A percentile compares a stretch with the other conserved stretches of the same genome.
phyloP scores from a whole-genome alignment of 495 filamentous ascomycete genomes.

The Aspergillus olivimuriae region DNA sequence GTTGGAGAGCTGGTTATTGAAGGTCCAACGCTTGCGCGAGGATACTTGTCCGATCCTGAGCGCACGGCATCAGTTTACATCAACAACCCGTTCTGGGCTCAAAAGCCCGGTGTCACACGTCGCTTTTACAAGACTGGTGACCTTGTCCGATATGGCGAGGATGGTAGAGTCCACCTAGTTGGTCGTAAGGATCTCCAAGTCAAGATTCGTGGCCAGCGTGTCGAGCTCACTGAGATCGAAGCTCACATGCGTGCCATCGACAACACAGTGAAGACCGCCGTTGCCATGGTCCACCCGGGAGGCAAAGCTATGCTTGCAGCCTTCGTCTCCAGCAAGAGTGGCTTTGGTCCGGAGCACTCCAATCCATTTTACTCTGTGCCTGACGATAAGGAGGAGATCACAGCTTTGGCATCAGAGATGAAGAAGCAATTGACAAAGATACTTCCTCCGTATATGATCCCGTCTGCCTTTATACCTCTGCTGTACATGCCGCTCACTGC shows the following conservation, averaged over 20 bases:
- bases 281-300: constrained; percentile 6
- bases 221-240: constrained; percentile 41
- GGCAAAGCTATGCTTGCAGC: constrained; percentile 5
- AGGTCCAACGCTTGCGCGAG: constrained; percentile 32
- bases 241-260: constrained; percentile 12
- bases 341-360: constrained; percentile 5
- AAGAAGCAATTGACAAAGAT: constrained; percentile 1
- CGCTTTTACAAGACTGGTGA: constrained; percentile 22
- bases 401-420: constrained; percentile 6
- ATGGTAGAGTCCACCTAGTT: constrained; percentile 12
- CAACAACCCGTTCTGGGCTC: constrained; percentile 1
- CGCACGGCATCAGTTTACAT: constrained; percentile 31
- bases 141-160: constrained; percentile 8
- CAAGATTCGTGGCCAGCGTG: constrained; percentile 36
- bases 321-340: constrained; percentile 8
- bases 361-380: neutral
- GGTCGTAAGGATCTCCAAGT: constrained; percentile 25
- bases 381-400: constrained; percentile 3
- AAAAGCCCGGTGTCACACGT: neutral
- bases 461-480: constrained; percentile 45
- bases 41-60: constrained; percentile 30
- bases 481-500: constrained; percentile 39
- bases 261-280: constrained; percentile 5
- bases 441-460: constrained; percentile 46
- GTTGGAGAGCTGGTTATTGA: constrained; percentile 40